Base-by-base conservation (phyloP, 768 basidiomycete species). In the Gloeopeniophorella convolvens region DNA sequence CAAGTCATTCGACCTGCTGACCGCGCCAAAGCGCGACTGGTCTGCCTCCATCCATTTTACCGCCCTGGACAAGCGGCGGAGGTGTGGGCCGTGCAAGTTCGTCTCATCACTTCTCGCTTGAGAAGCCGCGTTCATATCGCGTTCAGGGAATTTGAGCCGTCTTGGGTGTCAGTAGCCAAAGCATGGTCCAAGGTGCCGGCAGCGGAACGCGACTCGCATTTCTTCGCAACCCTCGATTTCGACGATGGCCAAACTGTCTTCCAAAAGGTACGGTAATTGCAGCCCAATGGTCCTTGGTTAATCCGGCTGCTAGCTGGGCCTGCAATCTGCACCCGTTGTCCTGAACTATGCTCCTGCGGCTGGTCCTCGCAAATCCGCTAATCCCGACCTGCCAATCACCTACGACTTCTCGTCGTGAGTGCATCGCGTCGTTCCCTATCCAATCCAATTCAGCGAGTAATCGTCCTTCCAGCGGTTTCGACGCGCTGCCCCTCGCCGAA, bases 211-310 rank as follows among this genome's bases (percentile, higher is more conserved):
- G 76, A 89, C 64, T 71, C 73, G 48, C 94, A 97, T 66, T 94
- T 97, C 78, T 99, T 98, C 62, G 96, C 82, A 8, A 84, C 83
- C 11, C 65, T 91, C 26, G 96, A 99, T 67, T 98, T 96, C 63
- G 80, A 88, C 61, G 74, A 87, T 31, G 84, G 79, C 7, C 74
- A 79, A 47, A 66, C 70, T 1, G 75, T 91, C 36, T 99, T 95
- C 71, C 83, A 88, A 70, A 82, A 80, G 73, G 93, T 90, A 44
- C 23, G 63, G 52, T 21, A 2, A n/a, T 11, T 2, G 3, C 20
- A 12, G 20, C 15, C 16, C 18, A 20, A 32, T 3, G 3, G 10
- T 16, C 26, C 3, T 27, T 34, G 13, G 26, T 45, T 48, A 10
- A 59, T 24, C 18, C 26, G 3, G 18, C 33, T 4, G n/a, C 8